These are phyloP conservation scores for Tylopilus felleus DNA, from an alignment of 768 basidiomycete genomes.

Conservation along the genomic window DNA sequence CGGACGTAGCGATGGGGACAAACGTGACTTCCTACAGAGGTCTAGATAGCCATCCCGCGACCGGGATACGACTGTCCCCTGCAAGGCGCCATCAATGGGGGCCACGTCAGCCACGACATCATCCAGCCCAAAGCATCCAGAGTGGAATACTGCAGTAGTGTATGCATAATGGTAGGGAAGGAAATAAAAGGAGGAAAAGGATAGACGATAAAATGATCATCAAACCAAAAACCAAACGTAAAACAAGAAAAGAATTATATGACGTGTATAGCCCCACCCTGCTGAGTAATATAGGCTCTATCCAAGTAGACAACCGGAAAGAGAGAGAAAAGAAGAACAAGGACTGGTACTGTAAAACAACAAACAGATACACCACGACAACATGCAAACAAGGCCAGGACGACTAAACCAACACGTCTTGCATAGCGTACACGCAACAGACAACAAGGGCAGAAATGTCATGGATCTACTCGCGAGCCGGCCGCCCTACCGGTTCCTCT, in stretches of 20 bases:
- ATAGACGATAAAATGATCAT: not conserved
- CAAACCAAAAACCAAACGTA: not conserved
- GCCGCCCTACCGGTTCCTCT: slow-evolving; percentile 19
- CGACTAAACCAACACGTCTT: slow-evolving; percentile 2
- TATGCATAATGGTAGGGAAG: not conserved
- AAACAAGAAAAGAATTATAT: slow-evolving; percentile 14
- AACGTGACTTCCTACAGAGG: slow-evolving; percentile 10
- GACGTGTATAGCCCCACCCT: slow-evolving; percentile 1
- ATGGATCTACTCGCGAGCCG: slow-evolving; percentile 13
- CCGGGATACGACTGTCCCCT: slow-evolving; percentile 2
- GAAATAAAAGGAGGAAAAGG: not conserved
- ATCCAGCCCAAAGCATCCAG: not conserved
- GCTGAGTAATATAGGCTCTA: not conserved
- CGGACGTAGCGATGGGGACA: slow-evolving; percentile 1
- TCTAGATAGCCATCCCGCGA: not conserved
- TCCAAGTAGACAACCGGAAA: not conserved
- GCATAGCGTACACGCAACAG: slow-evolving; percentile 4
- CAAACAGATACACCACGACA: slow-evolving; percentile 1
- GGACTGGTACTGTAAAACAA: not conserved
- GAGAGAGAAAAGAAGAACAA: not conserved
- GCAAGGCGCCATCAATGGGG: slow-evolving; percentile 8
- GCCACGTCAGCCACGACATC: not conserved
- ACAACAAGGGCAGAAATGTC: not conserved
- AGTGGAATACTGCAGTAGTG: not conserved
- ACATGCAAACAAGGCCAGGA: not conserved